Conservation (phyloP, 2,329 filamentous ascomycete species). For the Xylaria sp. region DNA sequence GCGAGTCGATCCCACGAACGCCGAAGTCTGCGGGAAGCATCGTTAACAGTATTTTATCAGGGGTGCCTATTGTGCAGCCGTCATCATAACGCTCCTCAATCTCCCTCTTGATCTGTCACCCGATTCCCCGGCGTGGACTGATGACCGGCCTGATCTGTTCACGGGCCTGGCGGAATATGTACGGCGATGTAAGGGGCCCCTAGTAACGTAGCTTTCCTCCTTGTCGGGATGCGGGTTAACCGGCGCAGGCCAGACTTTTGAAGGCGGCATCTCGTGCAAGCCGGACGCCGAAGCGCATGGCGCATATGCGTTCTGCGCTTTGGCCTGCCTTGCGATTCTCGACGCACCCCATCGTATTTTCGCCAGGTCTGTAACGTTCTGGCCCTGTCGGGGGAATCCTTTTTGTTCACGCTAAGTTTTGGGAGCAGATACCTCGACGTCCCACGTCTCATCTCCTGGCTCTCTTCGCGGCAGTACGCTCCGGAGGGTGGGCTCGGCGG, state of each 20-base stretch:
- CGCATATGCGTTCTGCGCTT: constrained; percentile 92
- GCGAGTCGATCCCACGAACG: constrained; percentile 49
- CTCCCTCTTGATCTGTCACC: constrained; percentile 78
- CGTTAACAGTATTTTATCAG: constrained; percentile 48
- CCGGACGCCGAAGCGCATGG: constrained; percentile 92
- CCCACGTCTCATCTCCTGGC: constrained; percentile 77
- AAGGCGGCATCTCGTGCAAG: constrained; percentile 87
- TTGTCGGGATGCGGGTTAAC: constrained; percentile 27
- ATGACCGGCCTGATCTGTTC: constrained; percentile 67
- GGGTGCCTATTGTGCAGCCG: constrained; percentile 89
- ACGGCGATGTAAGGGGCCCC: constrained; percentile 67
- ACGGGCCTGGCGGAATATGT: constrained; percentile 80
- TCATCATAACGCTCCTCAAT: constrained; percentile 80
- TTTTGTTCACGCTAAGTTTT: constrained; percentile 27
- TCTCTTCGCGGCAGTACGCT: constrained; percentile 84
- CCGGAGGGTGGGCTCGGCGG: constrained; percentile 93
- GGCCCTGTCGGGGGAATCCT: constrained; percentile 38
- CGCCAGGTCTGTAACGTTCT: constrained; percentile 60
- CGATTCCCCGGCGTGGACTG: constrained; percentile 67
- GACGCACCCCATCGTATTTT: constrained; percentile 77
- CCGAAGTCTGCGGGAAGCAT: constrained; percentile 15
- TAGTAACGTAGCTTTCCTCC: constrained; percentile 10
- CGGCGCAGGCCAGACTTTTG: constrained; percentile 81
- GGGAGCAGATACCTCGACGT: constrained; percentile 72
- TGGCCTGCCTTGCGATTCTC: constrained; percentile 86